phyloP scores from a whole-genome alignment of 352 stramenopile species.

The Globisporangium rhizosaccharum region DNA sequence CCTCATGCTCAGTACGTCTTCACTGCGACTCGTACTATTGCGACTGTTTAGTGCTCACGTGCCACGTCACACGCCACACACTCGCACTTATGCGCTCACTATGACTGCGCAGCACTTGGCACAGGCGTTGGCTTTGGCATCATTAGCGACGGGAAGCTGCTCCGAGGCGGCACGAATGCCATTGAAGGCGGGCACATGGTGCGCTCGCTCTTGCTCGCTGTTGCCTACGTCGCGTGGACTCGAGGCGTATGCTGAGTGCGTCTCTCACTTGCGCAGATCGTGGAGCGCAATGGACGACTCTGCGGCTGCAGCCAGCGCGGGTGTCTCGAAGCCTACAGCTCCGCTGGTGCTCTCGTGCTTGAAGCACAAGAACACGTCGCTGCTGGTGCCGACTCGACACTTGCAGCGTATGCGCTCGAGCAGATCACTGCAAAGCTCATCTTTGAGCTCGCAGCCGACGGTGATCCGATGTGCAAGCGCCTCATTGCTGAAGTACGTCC shows the following conservation, averaged over 20 bases:
- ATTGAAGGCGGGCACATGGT: conserved; percentile 84
- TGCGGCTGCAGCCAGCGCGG: conserved; percentile 72
- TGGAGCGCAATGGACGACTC: conserved; percentile 69
- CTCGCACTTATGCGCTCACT: neutral
- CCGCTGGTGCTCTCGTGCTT: conserved; percentile 52
- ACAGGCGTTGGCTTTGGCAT: conserved; percentile 71
- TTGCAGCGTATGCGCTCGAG: conserved; percentile 32
- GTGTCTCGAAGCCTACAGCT: conserved; percentile 79
- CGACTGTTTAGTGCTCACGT: neutral
- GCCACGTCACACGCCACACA: neutral
- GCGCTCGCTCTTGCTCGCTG: conserved; percentile 2
- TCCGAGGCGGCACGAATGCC: conserved; percentile 56
- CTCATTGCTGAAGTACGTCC: conserved; percentile 61
- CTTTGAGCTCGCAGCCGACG: conserved; percentile 58
- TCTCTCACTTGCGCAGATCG: conserved; percentile 36
- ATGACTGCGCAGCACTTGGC: conserved; percentile 43
- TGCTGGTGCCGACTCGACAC: conserved; percentile 47
- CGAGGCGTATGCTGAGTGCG: too few species aligned
- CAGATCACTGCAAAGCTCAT: conserved; percentile 72
- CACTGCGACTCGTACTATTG: neutral
- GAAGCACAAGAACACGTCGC: conserved; percentile 60
- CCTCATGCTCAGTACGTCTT: conserved; percentile 75
- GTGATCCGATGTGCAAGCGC: conserved; percentile 59
- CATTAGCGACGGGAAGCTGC: conserved; percentile 55
- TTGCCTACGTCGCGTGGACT: neutral